These are phyloP conservation scores for Aspergillus fischeri DNA, from an alignment of 2,329 filamentous ascomycete genomes.

Conservation along the genomic window DNA sequence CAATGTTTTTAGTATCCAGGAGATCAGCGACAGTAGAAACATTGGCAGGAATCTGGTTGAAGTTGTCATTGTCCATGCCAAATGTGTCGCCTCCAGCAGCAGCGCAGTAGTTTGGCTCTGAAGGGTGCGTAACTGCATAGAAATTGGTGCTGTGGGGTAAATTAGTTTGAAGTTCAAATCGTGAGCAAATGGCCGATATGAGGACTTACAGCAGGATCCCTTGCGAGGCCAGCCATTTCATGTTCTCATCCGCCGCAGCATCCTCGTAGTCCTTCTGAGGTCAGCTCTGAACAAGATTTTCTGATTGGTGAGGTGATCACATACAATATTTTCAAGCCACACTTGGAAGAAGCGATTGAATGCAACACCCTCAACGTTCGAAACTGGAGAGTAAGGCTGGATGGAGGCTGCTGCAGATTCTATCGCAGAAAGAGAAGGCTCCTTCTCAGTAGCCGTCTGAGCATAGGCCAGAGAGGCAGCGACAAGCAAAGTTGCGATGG, in stretches of 20 bases:
- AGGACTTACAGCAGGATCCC: constrained; percentile 65
- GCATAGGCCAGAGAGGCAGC: constrained; percentile 22
- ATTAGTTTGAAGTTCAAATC: not conserved
- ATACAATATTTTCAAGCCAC: constrained; percentile 71
- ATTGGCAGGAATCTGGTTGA: constrained; percentile 56
- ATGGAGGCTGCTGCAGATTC: constrained; percentile 50
- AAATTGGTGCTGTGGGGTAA: constrained; percentile 51
- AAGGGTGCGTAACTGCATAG: constrained; percentile 66
- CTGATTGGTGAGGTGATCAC: constrained; percentile 25
- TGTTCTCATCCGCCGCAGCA: constrained; percentile 54
- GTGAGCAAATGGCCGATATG: constrained; percentile 49
- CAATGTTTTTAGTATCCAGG: constrained; percentile 60
- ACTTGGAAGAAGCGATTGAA: constrained; percentile 62
- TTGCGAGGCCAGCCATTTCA: constrained; percentile 29
- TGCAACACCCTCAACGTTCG: not conserved
- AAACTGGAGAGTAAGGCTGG: constrained; percentile 58
- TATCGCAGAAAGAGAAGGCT: constrained; percentile 27
- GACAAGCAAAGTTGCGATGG: constrained; percentile 21
- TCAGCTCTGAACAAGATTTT: constrained; percentile 29
- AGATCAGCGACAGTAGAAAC: constrained; percentile 66
- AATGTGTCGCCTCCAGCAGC: constrained; percentile 68
- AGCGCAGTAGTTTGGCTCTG: constrained; percentile 72
- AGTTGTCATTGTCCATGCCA: constrained; percentile 65
- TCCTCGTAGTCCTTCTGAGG: constrained; percentile 59
- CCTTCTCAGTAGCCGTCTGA: constrained; percentile 22